These are phyloP conservation scores for Ustilago shanxiensis DNA, from an alignment of 1,284 basidiomycete genomes.

Conservation along the genomic window DNA sequence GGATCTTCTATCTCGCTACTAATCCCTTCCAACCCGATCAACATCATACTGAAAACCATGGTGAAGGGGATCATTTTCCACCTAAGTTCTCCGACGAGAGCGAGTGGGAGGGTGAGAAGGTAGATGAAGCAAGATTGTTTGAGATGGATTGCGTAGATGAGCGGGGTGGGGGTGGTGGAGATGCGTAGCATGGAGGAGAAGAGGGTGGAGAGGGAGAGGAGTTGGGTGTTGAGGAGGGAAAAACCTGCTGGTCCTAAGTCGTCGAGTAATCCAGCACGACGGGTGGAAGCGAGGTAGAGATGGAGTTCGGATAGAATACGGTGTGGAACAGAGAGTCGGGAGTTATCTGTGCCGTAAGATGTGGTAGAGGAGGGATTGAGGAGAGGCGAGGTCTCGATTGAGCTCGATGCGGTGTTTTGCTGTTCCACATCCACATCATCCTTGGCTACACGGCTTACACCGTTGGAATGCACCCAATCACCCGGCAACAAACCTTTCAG, in stretches of 20 bases:
- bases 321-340: constrained; percentile 10
- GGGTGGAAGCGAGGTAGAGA: constrained; percentile 39
- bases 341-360: not conserved
- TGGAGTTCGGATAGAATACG: constrained; percentile 43
- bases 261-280: constrained; percentile 40
- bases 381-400: constrained; percentile 9
- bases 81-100: constrained; percentile 33
- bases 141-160: constrained; percentile 82
- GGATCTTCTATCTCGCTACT: constrained; percentile 93
- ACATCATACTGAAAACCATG: constrained; percentile 79
- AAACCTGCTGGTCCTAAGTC: constrained; percentile 52
- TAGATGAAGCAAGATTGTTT: constrained; percentile 80
- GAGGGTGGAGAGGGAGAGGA: constrained; percentile 81
- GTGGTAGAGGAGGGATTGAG: not conserved
- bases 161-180: constrained; percentile 36
- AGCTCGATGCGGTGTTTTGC: constrained; percentile 3
- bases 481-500: constrained; percentile 26
- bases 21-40: constrained; percentile 93
- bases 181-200: constrained; percentile 84
- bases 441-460: not conserved
- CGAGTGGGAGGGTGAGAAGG: constrained; percentile 33
- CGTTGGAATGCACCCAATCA: constrained; percentile 17
- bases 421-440: constrained; percentile 10
- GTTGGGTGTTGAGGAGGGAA: constrained; percentile 32
- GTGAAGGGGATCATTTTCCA: constrained; percentile 83